Evolutionary conservation across 768 basidiomycete genomes (phyloP), one percentile per base, ranked within the genome.

Genomic region (Collybiopsis luxurians): DNA sequence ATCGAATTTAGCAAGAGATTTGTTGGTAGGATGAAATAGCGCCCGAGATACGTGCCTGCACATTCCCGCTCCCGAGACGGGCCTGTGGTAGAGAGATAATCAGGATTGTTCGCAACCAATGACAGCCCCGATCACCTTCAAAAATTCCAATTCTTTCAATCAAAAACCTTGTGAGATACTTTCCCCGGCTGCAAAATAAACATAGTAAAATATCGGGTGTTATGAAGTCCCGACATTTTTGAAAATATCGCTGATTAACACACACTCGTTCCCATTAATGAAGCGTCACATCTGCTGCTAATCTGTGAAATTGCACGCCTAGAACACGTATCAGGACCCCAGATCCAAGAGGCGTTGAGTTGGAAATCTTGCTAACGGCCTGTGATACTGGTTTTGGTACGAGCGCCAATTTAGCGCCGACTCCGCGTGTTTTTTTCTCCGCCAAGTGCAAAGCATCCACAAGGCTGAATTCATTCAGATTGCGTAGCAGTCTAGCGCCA

Each of bases 41-140:
- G 48, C 27, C 28, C 21, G 27, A n/a, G 19, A 24, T 9, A 19
- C 21, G 47, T 49, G 48, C 48, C 48, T 49, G 48, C 48, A 49
- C 17, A 28, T 21, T 30, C n/a, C 17, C 28, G 34, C 48, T 49
- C 48, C 48, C 48, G 48, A 49, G 48, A 49, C 48, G 28, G 48
- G 34, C 48, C 30, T 49, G 30, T 49, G 21, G 30, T 12, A 26
- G 44, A 45, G 44, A 49, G 28, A 21, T 28, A 15, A 30, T 28
- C 46, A 28, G 23, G 4, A 28, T 15, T 15, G n/a, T 28, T 31
- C 34, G 28, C 47, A 49, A 21, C 48, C 28, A 49, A 31, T 49
- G 48, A 49, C 48, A 49, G 48, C 28, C 48, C 34, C 48, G 48
- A 49, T 34, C 31, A 34, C n/a, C 19, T 49, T 49, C 12, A 7